A percentile compares a stretch with the other conserved stretches of the same genome.
Conservation (phyloP, 495 filamentous ascomycete species). For the Aspergillus homomorphus region DNA sequence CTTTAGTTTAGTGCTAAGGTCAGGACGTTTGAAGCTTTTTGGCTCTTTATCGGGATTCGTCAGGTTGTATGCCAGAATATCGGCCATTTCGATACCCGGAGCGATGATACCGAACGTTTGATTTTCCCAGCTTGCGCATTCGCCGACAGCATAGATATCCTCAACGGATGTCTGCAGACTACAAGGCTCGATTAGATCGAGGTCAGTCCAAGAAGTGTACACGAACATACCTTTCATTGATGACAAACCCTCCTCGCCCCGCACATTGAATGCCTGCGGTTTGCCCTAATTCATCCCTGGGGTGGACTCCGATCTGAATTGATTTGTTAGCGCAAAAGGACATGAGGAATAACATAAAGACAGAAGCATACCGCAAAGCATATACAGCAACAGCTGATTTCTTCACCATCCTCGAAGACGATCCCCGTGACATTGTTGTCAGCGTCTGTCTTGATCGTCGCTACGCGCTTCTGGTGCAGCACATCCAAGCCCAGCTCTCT, state of each 20-base stretch:
- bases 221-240: constrained; percentile 53
- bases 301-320: constrained; percentile 69
- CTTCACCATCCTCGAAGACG: constrained; percentile 79
- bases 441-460: constrained; percentile 64
- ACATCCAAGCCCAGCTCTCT: constrained; percentile 79
- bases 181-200: neutral
- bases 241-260: constrained; percentile 72
- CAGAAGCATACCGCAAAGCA: constrained; percentile 70
- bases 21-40: constrained; percentile 75
- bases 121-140: constrained; percentile 92
- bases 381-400: constrained; percentile 77
- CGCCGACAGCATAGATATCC: constrained; percentile 86
- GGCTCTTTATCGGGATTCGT: constrained; percentile 75
- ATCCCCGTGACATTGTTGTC: constrained; percentile 71
- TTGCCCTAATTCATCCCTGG: constrained; percentile 76
- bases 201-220: neutral
- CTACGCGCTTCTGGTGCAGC: constrained; percentile 73
- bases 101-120: constrained; percentile 94
- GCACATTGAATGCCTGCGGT: constrained; percentile 71
- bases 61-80: constrained; percentile 91
- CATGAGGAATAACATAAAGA: neutral
- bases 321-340: constrained; percentile 3
- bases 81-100: constrained; percentile 94
- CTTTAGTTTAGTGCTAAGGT: constrained; percentile 93
- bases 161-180: constrained; percentile 67